phyloP scores from a whole-genome alignment of 192 early-diverging fungal species.

The Backusella sp. region DNA sequence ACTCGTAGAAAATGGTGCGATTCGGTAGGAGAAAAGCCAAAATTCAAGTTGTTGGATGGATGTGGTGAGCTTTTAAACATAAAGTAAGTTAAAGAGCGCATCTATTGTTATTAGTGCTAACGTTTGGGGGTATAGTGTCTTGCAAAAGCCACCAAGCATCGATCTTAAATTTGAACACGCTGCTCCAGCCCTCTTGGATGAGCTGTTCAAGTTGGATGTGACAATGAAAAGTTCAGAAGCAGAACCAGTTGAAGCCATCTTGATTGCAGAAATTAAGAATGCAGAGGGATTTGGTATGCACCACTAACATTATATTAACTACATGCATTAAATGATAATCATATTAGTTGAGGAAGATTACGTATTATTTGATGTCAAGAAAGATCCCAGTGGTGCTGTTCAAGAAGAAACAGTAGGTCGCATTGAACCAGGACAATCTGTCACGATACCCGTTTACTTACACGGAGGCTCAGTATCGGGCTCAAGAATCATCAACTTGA shows the following conservation, averaged over 20 bases:
- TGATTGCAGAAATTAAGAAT: conserved; percentile 61
- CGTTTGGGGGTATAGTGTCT: conserved; percentile 33
- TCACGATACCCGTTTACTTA: conserved; percentile 31
- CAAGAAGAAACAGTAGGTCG: conserved; percentile 38
- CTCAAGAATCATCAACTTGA: conserved; percentile 30
- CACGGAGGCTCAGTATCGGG: conserved; percentile 22
- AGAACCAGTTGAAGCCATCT: conserved; percentile 53
- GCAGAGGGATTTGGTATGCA: conserved; percentile 40
- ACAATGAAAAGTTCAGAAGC: conserved; percentile 62
- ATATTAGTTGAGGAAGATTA: conserved; percentile 22
- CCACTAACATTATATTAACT: not conserved
- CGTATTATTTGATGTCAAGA: conserved; percentile 11
- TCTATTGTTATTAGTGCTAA: not conserved
- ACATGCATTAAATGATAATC: not conserved
- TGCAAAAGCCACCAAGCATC: conserved; percentile 61
- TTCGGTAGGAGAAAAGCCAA: not conserved
- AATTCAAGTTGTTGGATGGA: conserved; percentile 47
- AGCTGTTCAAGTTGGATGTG: conserved; percentile 60
- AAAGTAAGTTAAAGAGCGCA: conserved; percentile 30
- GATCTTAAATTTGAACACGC: conserved; percentile 49
- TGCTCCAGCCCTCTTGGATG: conserved; percentile 68
- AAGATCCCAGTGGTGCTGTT: conserved; percentile 26
- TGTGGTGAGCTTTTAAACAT: conserved; percentile 50
- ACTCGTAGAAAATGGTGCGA: conserved; percentile 31
- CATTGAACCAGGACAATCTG: conserved; percentile 36